Conservation (phyloP, 208 protist genomes). For the Crithidia acanthocephali region DNA sequence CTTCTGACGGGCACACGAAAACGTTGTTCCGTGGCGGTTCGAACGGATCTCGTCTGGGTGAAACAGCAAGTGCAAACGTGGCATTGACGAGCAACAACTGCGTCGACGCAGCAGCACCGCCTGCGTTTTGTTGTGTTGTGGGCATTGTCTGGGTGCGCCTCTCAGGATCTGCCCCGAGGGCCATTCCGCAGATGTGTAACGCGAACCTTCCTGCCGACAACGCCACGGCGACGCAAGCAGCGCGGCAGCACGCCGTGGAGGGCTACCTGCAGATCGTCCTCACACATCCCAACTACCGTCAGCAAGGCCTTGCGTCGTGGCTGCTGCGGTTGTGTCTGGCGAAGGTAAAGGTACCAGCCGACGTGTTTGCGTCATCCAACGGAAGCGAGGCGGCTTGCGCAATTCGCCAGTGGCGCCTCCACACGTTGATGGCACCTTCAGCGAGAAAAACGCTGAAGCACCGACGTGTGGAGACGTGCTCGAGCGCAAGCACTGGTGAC, state of each 20-base stretch:
- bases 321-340: slow-evolving; percentile 43
- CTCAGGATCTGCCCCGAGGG: not conserved
- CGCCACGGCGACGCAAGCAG: too few relatives aligned
- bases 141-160: slow-evolving; percentile 79
- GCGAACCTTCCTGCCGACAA: not conserved
- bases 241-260: slow-evolving; percentile 35
- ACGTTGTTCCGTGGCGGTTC: not conserved
- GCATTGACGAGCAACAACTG: not conserved
- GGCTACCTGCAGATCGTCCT: slow-evolving; percentile 84
- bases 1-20: not conserved
- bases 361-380: slow-evolving; percentile 17
- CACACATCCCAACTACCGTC: slow-evolving; percentile 36
- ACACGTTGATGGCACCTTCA: slow-evolving; percentile 50
- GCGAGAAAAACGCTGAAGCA: not conserved
- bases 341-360: not conserved
- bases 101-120: not conserved
- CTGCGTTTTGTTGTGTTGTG: slow-evolving; percentile 43
- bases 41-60: too few relatives aligned
- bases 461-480: not conserved
- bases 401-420: slow-evolving; percentile 67
- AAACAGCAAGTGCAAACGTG: not conserved
- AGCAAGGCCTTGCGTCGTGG: slow-evolving; percentile 36
- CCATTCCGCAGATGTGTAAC: not conserved
- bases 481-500: not conserved
- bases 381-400: not conserved